Evolutionary conservation across 2,329 filamentous ascomycete genomes (phyloP).

Genomic region (Beauveria brongniartii): DNA sequence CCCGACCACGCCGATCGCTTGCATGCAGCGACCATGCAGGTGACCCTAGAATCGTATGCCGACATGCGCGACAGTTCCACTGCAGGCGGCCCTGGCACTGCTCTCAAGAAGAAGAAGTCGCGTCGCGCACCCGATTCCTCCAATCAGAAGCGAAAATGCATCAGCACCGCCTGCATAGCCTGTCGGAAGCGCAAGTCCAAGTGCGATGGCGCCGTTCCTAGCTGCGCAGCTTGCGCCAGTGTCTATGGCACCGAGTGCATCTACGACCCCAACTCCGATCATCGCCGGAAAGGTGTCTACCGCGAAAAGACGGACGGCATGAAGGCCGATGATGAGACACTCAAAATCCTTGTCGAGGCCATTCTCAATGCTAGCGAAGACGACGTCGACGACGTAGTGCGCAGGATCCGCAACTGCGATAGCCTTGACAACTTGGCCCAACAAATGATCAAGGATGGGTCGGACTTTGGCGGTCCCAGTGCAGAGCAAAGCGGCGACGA

Average conservation of each 20-base stretch:
- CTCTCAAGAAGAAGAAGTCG: conserved; percentile 38
- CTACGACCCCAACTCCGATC: conserved; percentile 94
- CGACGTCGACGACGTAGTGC: conserved; percentile 73
- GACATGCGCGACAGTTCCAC: conserved; percentile 1
- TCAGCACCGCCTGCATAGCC: conserved; percentile 77
- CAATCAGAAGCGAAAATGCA: conserved; percentile 63
- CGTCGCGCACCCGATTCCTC: conserved; percentile 40
- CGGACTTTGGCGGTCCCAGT: conserved; percentile 16
- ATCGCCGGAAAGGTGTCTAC: conserved; percentile 93
- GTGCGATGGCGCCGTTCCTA: conserved; percentile 86
- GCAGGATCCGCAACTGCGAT: conserved; percentile 80
- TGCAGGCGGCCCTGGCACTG: conserved; percentile 9
- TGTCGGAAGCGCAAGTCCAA: conserved; percentile 75
- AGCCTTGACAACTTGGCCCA: conserved; percentile 50
- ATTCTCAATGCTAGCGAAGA: conserved; percentile 88
- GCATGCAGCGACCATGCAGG: conserved; percentile 9
- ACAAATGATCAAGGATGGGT: conserved; percentile 33
- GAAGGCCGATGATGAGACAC: conserved; percentile 77
- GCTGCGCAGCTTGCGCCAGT: conserved; percentile 90
- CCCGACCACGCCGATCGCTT: conserved; percentile 1
- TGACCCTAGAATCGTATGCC: not conserved
- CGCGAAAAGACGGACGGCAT: conserved; percentile 85
- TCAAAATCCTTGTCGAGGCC: conserved; percentile 88
- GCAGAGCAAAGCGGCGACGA: conserved; percentile 30
- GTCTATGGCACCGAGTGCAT: conserved; percentile 87